These are phyloP conservation scores for Sesbania bispinosa DNA, from an alignment of 306 rosid genomes.

Conservation along the genomic window DNA sequence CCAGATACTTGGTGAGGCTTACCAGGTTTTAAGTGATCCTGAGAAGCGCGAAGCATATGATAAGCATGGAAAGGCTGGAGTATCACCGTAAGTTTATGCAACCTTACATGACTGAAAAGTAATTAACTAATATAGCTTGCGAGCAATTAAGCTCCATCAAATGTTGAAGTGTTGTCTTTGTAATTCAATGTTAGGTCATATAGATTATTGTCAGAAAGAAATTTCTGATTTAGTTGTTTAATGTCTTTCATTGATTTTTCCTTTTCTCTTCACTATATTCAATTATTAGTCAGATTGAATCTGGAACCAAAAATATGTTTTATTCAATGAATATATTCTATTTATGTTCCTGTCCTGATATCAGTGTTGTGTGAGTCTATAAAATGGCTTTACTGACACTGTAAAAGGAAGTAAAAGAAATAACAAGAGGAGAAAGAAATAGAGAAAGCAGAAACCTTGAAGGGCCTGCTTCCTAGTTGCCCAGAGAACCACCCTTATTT, in stretches of 20 bases:
- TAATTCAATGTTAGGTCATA: background rate
- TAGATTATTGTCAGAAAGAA: constrained; percentile 1
- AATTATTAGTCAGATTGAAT: background rate
- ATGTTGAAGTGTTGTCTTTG: constrained; percentile 7
- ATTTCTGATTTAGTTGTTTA: background rate
- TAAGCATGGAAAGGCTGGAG: constrained; percentile 74
- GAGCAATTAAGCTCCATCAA: background rate
- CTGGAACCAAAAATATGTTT: background rate
- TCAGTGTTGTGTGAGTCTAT: background rate
- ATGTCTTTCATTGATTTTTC: background rate
- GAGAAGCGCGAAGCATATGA: constrained; percentile 91
- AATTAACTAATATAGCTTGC: background rate
- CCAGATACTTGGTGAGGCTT: constrained; percentile 95
- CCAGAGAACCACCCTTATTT: background rate
- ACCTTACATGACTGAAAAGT: constrained; percentile 12
- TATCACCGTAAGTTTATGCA: constrained; percentile 60
- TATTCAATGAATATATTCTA: background rate
- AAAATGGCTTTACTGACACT: background rate
- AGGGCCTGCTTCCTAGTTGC: background rate
- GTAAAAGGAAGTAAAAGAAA: background rate
- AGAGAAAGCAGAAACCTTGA: background rate
- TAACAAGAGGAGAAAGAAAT: background rate
- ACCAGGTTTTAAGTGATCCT: constrained; percentile 94
- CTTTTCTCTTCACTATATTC: background rate
- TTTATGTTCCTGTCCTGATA: background rate